Percentiles rank a stretch among this genome's conserved stretches.
phyloP scores from a whole-genome alignment of 805 yeast species.

The Danielia reshetovae region DNA sequence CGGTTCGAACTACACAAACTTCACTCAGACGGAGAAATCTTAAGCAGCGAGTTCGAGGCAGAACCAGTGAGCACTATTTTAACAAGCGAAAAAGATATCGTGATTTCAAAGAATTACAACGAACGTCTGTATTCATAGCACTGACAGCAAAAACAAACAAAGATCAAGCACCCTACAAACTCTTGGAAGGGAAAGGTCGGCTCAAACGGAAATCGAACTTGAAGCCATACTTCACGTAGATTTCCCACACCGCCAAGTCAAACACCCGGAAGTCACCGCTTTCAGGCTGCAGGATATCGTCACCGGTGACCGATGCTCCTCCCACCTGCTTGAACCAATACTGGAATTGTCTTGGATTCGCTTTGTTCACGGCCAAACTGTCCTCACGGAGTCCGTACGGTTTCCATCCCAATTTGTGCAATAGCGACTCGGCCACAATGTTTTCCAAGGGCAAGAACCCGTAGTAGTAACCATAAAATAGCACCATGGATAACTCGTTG shows the following conservation, averaged over 20 bases:
- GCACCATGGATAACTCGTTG: conserved; percentile 35
- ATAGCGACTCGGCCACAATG: conserved; percentile 37
- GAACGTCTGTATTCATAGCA: background rate
- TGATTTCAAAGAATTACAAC: background rate
- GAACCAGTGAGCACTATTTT: conserved; percentile 10
- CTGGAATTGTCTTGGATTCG: conserved; percentile 2
- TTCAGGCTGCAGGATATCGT: conserved; percentile 15
- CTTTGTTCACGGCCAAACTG: background rate
- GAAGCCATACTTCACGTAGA: conserved; percentile 33
- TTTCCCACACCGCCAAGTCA: conserved; percentile 41
- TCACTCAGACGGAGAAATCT: conserved; percentile 12
- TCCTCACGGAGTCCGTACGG: conserved; percentile 27
- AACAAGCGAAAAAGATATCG: conserved; percentile 5
- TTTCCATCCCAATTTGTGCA: conserved; percentile 39
- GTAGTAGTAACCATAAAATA: conserved; percentile 41
- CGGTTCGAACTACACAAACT: conserved; percentile 6
- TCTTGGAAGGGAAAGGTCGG: conserved; percentile 26
- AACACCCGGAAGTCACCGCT: conserved; percentile 40
- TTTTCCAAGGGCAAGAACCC: conserved; percentile 42
- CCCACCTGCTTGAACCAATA: conserved; percentile 28
- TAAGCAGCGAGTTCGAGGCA: conserved; percentile 15
- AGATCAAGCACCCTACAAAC: conserved; percentile 9
- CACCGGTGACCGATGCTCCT: conserved; percentile 9
- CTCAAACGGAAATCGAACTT: conserved; percentile 32
- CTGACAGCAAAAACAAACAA: background rate